Percentiles rank a stretch among this genome's conserved stretches.
These are phyloP conservation scores for Scleromitrula shiraiana DNA, from an alignment of 2,329 filamentous ascomycete species.

Conservation along the genomic window DNA sequence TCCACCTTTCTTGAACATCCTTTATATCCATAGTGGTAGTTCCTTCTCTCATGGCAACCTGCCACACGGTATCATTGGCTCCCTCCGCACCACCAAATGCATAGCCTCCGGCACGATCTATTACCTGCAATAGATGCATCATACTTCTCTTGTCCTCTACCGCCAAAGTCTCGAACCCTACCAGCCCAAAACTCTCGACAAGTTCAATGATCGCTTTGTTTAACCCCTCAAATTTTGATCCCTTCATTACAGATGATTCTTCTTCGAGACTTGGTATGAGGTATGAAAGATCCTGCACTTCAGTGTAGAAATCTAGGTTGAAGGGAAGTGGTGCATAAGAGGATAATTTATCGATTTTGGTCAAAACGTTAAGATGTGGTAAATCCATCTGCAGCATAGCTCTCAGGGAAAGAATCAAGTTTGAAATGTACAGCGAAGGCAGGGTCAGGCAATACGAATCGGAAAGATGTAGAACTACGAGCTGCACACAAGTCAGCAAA, in stretches of 20 bases:
- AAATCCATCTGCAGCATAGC: constrained; percentile 99
- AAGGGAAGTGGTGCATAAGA: constrained; percentile 83
- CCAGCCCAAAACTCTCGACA: constrained; percentile 82
- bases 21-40: constrained; percentile 69
- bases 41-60: constrained; percentile 79
- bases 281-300: constrained; percentile 87
- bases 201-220: constrained; percentile 82
- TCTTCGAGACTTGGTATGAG: constrained; percentile 71
- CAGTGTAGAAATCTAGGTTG: constrained; percentile 94
- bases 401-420: constrained; percentile 82
- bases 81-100: constrained; percentile 86
- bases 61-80: constrained; percentile 95
- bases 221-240: constrained; percentile 71
- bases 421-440: constrained; percentile 90
- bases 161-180: constrained; percentile 86
- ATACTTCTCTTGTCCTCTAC: constrained; percentile 97
- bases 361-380: constrained; percentile 89
- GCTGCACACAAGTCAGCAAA: constrained; percentile 42
- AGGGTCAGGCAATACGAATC: constrained; percentile 91
- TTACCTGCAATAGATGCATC: constrained; percentile 81
- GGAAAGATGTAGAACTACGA: constrained; percentile 87
- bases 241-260: constrained; percentile 63
- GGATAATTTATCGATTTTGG: constrained; percentile 91
- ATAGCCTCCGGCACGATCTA: constrained; percentile 89
- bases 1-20: constrained; percentile 93